These are phyloP conservation scores for Malania oleifera DNA, from an alignment of 164 flowering plant genomes.

Conservation along the genomic window DNA sequence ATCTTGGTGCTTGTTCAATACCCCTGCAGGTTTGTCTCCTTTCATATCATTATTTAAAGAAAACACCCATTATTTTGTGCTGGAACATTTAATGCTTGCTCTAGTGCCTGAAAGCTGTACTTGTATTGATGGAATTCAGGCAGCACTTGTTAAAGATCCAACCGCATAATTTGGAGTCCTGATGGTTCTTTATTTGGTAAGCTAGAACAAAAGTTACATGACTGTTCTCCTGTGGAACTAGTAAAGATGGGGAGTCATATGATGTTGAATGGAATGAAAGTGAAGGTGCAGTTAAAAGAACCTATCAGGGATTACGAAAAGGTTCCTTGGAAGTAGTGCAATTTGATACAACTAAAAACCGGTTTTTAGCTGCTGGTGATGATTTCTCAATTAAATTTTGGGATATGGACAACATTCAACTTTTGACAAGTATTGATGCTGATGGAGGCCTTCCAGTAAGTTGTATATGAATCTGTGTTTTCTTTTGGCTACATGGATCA, in stretches of 20 bases:
- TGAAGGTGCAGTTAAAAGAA: conserved; percentile 83
- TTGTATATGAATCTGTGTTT: no score
- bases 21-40: conserved; percentile 14
- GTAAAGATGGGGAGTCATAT: conserved; percentile 84
- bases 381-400: conserved; percentile 77
- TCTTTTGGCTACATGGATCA: no score
- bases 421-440: conserved; percentile 63
- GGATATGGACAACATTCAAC: conserved; percentile 80
- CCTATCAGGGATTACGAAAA: conserved; percentile 74
- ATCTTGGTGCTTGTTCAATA: conserved; percentile 16
- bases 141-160: conserved; percentile 19
- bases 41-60: background rate
- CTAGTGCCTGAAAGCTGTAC: background rate
- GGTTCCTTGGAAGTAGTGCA: conserved; percentile 78
- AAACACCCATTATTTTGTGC: background rate
- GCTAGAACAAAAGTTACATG: conserved; percentile 22
- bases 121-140: conserved; percentile 9
- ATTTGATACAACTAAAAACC: conserved; percentile 77
- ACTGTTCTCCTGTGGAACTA: conserved; percentile 88
- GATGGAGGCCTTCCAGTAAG: conserved; percentile 83
- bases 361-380: conserved; percentile 85
- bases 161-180: conserved; percentile 20
- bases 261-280: conserved; percentile 96
- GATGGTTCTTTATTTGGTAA: conserved; percentile 28
- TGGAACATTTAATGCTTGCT: background rate